Conservation (phyloP, 768 basidiomycete genomes). For the Lentinula guzmanii region DNA sequence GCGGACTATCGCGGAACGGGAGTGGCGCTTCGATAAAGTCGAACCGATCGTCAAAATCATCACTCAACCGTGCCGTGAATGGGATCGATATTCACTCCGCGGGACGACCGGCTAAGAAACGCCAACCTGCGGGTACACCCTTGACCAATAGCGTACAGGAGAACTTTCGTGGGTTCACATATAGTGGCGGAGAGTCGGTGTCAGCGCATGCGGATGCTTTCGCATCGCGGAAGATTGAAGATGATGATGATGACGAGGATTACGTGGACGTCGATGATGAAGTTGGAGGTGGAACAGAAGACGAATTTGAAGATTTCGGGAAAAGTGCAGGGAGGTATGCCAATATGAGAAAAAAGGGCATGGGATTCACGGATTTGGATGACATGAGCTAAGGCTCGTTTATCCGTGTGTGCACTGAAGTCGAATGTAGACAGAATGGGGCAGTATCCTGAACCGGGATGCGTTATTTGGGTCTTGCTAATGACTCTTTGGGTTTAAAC, state of each 20-base stretch:
- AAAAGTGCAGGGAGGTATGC: conserved; percentile 70
- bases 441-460: not conserved
- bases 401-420: not conserved
- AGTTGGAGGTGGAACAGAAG: conserved; percentile 55
- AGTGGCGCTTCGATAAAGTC: not conserved
- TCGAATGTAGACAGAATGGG: not conserved
- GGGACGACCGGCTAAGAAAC: conserved; percentile 38
- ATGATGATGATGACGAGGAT: conserved; percentile 23
- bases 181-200: conserved; percentile 69
- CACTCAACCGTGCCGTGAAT: conserved; percentile 15
- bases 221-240: conserved; percentile 22
- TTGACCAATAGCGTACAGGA: conserved; percentile 92
- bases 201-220: conserved; percentile 34
- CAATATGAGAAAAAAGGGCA: conserved; percentile 41
- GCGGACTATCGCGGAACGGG: conserved; percentile 7
- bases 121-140: conserved; percentile 47
- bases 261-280: conserved; percentile 36
- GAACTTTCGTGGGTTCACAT: conserved; percentile 94
- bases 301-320: conserved; percentile 66
- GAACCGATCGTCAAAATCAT: conserved; percentile 1
- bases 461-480: not conserved
- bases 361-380: conserved; percentile 34
- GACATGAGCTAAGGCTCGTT: conserved; percentile 7
- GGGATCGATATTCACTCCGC: conserved; percentile 57
- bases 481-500: not conserved